Percentiles rank a stretch among this genome's conserved stretches.
These are phyloP conservation scores for Fusarium odoratissimum DNA, from an alignment of 2,329 filamentous ascomycete genomes.

Conservation along the genomic window DNA sequence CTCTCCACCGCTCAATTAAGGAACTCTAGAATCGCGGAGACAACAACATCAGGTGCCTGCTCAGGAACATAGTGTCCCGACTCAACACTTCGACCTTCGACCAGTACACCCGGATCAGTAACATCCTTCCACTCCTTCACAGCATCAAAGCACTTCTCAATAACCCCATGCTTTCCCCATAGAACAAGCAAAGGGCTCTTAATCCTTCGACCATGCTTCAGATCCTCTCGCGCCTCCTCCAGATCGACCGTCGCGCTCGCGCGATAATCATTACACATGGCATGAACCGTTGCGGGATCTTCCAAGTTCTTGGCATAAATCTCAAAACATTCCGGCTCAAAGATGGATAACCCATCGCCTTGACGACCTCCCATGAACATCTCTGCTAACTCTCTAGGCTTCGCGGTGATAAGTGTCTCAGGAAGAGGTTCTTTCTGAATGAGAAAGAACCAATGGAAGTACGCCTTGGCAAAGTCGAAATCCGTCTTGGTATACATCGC, in stretches of 20 bases:
- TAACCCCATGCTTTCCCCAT: conserved; percentile 61
- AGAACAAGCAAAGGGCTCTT: conserved; percentile 60
- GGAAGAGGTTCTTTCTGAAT: conserved; percentile 64
- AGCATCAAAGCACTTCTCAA: conserved; percentile 62
- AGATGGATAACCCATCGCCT: conserved; percentile 51
- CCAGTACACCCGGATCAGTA: conserved; percentile 47
- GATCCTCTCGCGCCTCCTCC: conserved; percentile 60
- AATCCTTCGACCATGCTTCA: conserved; percentile 56
- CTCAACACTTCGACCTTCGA: conserved; percentile 57
- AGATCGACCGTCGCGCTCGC: conserved; percentile 64
- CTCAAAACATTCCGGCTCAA: conserved; percentile 50
- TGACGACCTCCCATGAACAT: conserved; percentile 56
- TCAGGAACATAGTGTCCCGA: conserved; percentile 64
- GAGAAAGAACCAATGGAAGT: conserved; percentile 71
- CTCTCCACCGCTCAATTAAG: conserved; percentile 41
- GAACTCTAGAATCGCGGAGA: conserved; percentile 55
- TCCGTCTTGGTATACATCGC: conserved; percentile 62
- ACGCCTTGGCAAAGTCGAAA: conserved; percentile 58
- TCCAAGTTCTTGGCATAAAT: conserved; percentile 57
- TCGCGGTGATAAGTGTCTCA: conserved; percentile 57
- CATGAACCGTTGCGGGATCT: conserved; percentile 56
- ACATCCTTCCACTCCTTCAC: conserved; percentile 64
- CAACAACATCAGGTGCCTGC: conserved; percentile 60
- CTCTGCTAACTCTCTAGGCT: conserved; percentile 55
- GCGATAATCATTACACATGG: conserved; percentile 67